These are phyloP conservation scores for Suillus hirtellus DNA, from an alignment of 768 basidiomycete species.

Conservation along the genomic window DNA sequence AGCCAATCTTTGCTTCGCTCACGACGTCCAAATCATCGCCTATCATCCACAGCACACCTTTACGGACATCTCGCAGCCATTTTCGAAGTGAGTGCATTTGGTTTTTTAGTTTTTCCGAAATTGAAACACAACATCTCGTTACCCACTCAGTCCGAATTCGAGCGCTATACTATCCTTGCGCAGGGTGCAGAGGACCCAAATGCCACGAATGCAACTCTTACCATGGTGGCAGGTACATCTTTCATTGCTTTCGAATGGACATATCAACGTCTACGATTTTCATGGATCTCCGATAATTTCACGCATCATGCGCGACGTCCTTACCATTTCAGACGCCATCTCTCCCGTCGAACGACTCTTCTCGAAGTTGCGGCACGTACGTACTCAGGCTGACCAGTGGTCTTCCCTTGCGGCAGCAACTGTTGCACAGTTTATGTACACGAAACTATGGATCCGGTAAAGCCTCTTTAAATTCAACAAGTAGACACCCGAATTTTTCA, in stretches of 20 bases:
- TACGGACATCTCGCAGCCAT: no score
- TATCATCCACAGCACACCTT: no score
- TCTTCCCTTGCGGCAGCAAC: conserved; percentile 32
- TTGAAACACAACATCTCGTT: background rate
- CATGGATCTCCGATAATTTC: conserved; percentile 29
- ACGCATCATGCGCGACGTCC: conserved; percentile 32
- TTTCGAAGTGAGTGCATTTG: no score
- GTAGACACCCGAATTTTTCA: no score
- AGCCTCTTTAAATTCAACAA: no score
- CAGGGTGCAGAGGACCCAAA: background rate
- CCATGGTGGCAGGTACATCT: conserved; percentile 34
- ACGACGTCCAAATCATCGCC: no score
- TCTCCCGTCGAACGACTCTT: conserved; percentile 35
- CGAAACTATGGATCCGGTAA: conserved; percentile 28
- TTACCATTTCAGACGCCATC: conserved; percentile 36
- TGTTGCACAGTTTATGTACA: conserved; percentile 27
- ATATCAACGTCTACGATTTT: background rate
- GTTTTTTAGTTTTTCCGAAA: no score
- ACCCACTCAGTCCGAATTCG: background rate
- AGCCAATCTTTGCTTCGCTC: no score
- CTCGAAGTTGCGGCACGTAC: conserved; percentile 33
- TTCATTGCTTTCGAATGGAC: no score
- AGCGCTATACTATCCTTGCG: background rate
- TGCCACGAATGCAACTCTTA: conserved; percentile 16
- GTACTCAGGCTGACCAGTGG: conserved; percentile 23